phyloP scores from a whole-genome alignment of 192 early-diverging fungal genomes.

The Chytriomyces sp. region DNA sequence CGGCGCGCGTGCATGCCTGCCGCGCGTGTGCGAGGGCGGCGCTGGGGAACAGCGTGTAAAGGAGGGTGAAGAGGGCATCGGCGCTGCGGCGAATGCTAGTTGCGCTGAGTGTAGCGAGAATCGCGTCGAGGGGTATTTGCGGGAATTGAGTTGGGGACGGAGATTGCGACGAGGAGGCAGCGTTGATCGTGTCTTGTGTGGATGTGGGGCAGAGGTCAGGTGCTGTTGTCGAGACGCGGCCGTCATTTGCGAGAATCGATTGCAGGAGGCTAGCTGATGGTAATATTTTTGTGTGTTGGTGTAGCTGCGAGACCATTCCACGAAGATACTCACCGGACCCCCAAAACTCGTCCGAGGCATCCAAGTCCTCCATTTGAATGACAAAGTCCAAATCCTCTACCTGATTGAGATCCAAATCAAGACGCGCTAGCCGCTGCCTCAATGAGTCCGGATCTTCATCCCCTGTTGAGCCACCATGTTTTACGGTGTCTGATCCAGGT shows the following conservation, averaged over 20 bases:
- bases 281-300: too few species aligned
- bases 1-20: neutral
- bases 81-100: constrained; percentile 9
- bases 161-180: too few species aligned
- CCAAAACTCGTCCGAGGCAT: constrained; percentile 19
- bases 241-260: constrained; percentile 10
- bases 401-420: neutral
- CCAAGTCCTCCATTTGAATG: constrained; percentile 28
- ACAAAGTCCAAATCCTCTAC: constrained; percentile 11
- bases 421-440: neutral
- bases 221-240: too few species aligned
- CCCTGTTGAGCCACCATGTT: too few species aligned
- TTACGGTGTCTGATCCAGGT: neutral
- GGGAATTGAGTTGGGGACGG: too few species aligned
- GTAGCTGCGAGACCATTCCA: neutral
- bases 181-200: too few species aligned
- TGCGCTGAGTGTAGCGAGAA: neutral
- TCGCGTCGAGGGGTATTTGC: neutral
- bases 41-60: constrained; percentile 17
- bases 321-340: constrained; percentile 4
- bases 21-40: neutral
- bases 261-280: constrained; percentile 15
- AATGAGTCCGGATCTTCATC: too few species aligned
- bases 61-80: constrained; percentile 21
- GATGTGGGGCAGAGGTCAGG: too few species aligned